A percentile compares a stretch with the other conserved stretches of the same genome.
These are phyloP conservation scores for Phytophthora brassicae DNA, from an alignment of 352 stramenopile genomes.

Conservation along the genomic window DNA sequence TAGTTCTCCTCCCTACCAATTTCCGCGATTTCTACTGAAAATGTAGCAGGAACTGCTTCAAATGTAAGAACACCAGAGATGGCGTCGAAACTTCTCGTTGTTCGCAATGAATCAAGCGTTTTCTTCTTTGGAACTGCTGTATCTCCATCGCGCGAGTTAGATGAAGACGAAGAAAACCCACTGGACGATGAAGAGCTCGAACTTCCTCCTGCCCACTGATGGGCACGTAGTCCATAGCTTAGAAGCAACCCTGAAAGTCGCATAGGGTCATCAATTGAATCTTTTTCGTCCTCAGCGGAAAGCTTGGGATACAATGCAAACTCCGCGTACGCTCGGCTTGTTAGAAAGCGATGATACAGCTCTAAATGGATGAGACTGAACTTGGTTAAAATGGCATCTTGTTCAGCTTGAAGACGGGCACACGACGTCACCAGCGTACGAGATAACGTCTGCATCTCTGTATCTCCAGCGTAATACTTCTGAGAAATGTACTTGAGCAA, in stretches of 20 bases:
- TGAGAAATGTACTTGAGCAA: constrained; percentile 84
- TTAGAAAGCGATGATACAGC: constrained; percentile 85
- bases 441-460: constrained; percentile 72
- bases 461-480: constrained; percentile 81
- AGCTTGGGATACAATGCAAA: constrained; percentile 80
- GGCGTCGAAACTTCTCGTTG: constrained; percentile 67
- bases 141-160: constrained; percentile 27
- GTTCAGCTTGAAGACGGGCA: constrained; percentile 66
- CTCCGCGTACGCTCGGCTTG: constrained; percentile 80
- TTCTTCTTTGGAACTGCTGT: constrained; percentile 48
- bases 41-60: constrained; percentile 47
- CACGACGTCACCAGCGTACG: constrained; percentile 70
- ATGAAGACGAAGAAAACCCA: constrained; percentile 24
- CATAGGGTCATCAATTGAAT: constrained; percentile 69
- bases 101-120: constrained; percentile 67
- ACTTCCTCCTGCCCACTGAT: constrained; percentile 56
- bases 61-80: constrained; percentile 79
- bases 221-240: constrained; percentile 80
- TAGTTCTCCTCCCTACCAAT: constrained; percentile 11
- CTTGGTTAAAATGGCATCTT: constrained; percentile 83
- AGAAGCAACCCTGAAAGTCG: constrained; percentile 69
- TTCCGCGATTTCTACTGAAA: constrained; percentile 20
- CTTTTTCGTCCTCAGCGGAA: constrained; percentile 51
- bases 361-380: constrained; percentile 87
- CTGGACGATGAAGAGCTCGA: constrained; percentile 23